Conservation (phyloP, 139 green algal species). For the Micractinium sp. region DNA sequence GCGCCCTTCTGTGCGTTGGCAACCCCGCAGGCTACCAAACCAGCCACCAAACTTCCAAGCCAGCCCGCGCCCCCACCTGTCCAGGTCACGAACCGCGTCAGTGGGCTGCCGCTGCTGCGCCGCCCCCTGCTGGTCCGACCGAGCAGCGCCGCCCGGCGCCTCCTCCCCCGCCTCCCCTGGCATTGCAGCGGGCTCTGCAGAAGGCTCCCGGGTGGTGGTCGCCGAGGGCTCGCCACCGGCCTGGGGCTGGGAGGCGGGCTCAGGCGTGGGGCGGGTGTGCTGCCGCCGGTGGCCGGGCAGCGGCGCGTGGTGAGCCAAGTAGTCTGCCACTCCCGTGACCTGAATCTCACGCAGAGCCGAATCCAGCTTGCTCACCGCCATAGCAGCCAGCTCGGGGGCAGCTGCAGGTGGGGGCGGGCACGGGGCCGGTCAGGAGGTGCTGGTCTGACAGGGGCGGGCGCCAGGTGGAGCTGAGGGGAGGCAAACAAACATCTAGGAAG, state of each 20-base stretch:
- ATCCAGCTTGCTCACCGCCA: conserved; percentile 26
- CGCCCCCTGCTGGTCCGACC: neutral
- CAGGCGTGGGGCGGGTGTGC: neutral
- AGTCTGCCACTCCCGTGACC: conserved; percentile 9
- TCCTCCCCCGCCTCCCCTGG: neutral
- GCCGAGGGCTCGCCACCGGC: neutral
- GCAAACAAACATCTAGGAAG: too few species aligned
- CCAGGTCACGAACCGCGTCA: conserved; percentile 38
- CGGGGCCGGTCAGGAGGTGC: neutral
- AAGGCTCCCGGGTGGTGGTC: neutral
- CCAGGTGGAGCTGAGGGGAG: too few species aligned
- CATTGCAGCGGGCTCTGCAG: neutral
- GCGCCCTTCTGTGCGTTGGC: neutral
- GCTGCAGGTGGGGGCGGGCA: neutral
- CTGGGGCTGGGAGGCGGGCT: neutral
- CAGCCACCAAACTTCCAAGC: neutral
- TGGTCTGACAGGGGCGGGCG: too few species aligned
- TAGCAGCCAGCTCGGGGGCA: conserved; percentile 31
- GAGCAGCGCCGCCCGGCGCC: neutral
- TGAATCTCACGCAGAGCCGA: conserved; percentile 33
- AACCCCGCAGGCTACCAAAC: neutral
- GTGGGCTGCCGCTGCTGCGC: neutral
- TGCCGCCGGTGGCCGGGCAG: conserved; percentile 2
- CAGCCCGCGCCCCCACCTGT: conserved; percentile 21
- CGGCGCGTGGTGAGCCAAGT: conserved; percentile 11